phyloP scores from a whole-genome alignment of 305 asterid species.

The Plantago lanceolata region DNA sequence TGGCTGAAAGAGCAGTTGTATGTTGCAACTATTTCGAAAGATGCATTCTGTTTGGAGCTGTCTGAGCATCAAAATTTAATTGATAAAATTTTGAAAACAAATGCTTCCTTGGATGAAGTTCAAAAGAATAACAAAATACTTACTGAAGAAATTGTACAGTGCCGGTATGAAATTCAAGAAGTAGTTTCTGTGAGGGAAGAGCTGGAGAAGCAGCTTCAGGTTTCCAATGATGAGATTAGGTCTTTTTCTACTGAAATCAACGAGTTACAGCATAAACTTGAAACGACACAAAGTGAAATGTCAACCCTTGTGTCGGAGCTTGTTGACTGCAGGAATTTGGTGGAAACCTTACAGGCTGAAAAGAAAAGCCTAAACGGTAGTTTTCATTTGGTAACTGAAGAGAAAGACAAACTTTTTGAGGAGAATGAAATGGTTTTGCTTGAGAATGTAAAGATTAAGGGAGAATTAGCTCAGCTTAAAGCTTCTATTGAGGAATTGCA shows the following conservation, averaged over 20 bases:
- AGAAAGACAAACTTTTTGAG: conserved; percentile 46
- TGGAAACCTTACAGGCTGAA: conserved; percentile 50
- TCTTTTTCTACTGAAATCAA: conserved; percentile 48
- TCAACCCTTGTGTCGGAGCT: conserved; percentile 63
- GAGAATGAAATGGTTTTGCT: conserved; percentile 42
- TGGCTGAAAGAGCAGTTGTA: conserved; percentile 73
- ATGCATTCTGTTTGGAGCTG: conserved; percentile 55
- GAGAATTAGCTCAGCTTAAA: conserved; percentile 50
- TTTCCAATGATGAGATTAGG: conserved; percentile 55
- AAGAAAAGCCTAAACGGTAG: conserved; percentile 49
- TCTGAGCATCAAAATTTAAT: conserved; percentile 52
- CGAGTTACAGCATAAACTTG: conserved; percentile 63
- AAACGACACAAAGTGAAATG: conserved; percentile 50
- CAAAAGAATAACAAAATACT: conserved; percentile 50
- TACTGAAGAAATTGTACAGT: conserved; percentile 49
- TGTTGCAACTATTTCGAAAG: conserved; percentile 61
- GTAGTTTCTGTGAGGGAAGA: conserved; percentile 48
- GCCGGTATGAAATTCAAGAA: conserved; percentile 51
- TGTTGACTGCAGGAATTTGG: conserved; percentile 50
- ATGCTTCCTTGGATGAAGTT: conserved; percentile 47
- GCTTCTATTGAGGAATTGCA: conserved; percentile 46
- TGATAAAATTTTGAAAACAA: conserved; percentile 42
- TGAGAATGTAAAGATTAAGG: conserved; percentile 49
- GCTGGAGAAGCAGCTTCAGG: conserved; percentile 51
- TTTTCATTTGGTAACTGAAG: conserved; percentile 43